phyloP scores from a whole-genome alignment of 352 stramenopile species.

The Achlya hypogyna region DNA sequence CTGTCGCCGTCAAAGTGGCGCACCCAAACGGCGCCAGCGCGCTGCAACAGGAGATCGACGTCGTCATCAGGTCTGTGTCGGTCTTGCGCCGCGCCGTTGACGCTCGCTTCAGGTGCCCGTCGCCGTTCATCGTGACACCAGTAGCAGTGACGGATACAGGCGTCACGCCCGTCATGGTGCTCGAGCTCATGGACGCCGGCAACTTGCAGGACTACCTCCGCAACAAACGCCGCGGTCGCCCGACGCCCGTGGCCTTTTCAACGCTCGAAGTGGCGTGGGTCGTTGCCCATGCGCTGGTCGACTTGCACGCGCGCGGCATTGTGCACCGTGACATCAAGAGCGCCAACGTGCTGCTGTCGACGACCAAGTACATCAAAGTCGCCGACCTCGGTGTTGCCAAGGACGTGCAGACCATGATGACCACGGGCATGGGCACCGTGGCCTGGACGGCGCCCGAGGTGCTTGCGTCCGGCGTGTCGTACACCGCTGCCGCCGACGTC shows the following conservation, averaged over 20 bases:
- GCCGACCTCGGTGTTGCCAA: slow-evolving; percentile 3
- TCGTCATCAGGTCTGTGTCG: neutral
- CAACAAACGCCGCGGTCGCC: neutral
- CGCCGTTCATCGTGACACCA: neutral
- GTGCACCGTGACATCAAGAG: neutral
- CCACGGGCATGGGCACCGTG: neutral
- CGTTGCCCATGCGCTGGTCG: neutral
- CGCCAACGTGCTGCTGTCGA: neutral
- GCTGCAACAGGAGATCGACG: neutral
- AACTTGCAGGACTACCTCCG: neutral
- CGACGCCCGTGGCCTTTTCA: neutral
- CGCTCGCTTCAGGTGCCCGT: neutral
- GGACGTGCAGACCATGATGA: neutral
- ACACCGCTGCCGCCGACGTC: slow-evolving; percentile 1
- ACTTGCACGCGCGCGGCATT: neutral
- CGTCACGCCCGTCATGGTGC: neutral
- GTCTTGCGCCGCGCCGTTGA: neutral
- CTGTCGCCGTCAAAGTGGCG: neutral
- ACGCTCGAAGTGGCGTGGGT: neutral
- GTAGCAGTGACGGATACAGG: neutral
- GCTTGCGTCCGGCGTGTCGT: neutral
- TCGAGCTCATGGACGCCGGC: neutral
- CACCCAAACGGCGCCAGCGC: neutral
- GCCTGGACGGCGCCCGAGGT: slow-evolving; percentile 15
- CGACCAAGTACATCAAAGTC: slow-evolving; percentile 14